Base-by-base conservation (phyloP, 2,329 filamentous ascomycete genomes). In the Colletotrichum cuscutae region DNA sequence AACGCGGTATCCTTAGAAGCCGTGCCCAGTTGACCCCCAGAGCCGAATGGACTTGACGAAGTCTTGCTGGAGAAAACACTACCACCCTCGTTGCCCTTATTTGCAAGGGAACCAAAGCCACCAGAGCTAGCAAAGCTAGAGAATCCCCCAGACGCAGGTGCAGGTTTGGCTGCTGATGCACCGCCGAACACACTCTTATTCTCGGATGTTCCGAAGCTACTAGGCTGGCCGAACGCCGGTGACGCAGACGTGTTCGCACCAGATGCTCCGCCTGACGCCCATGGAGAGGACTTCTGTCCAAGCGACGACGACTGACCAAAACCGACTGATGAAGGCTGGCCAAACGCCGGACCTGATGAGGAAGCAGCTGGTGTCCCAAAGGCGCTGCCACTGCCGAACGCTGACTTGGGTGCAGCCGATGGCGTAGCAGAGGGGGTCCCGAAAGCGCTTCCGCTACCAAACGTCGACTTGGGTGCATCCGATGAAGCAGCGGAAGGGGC, bases 151-250 rank as follows among this genome's bases (percentile, higher is more conserved):
- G 84, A 82, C 7, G 81, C 64, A 1, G 83, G 77, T 5, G 82
- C 76, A 37, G 77, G 74, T 19, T 80, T 73, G 19, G 76, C 78
- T 63, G 74, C 78, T 6, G 77, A 71, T 24, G 67, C 60, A 66
- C 79, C 79, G 4, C 81, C 83, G 74, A 88, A 87, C 1, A 83
- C 79, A 62, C 80, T 83, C 60, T 82, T 82, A 11, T 78, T 80
- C 19, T 28, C 57, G 60, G 81, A 83, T 3, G 81, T 81, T 5
- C 83, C 79, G 65, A 84, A 81, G 64, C 80, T 82, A 7, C 86
- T 84, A 8, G 86, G 80, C 77, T 91, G 88, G 1, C 89, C 89
- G 79, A 92, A 91, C 1, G 87, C 82, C 22, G 88, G 83, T 4
- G 81, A 74, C 22, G 79, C 77, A 37, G 80, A 75, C 53, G 81